A percentile compares a stretch with the other conserved stretches of the same genome.
phyloP scores from a whole-genome alignment of 345 rosid species.

The Melastoma malabathricum region DNA sequence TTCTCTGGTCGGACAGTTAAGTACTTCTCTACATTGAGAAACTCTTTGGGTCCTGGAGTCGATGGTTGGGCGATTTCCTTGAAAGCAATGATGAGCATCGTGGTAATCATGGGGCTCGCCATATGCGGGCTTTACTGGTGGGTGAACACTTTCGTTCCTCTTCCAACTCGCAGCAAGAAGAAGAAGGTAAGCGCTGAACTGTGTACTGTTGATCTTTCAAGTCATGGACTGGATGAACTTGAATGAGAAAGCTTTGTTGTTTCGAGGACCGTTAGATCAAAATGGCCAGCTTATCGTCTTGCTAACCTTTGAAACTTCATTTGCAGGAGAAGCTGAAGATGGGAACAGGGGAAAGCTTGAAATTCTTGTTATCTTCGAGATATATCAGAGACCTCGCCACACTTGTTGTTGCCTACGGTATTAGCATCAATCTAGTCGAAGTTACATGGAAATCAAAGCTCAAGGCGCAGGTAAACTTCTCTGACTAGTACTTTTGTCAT shows the following conservation, averaged over 20 bases:
- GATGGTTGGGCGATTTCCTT: slow-evolving; percentile 98
- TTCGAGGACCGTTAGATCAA: too few relatives aligned
- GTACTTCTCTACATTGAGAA: slow-evolving; percentile 81
- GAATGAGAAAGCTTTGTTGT: too few relatives aligned
- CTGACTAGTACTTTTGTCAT: neutral
- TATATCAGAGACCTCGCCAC: slow-evolving; percentile 93
- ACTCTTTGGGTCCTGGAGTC: slow-evolving; percentile 85
- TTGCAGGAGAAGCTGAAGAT: slow-evolving; percentile 76
- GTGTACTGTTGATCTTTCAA: too few relatives aligned
- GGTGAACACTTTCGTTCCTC: slow-evolving; percentile 63
- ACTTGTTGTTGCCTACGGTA: slow-evolving; percentile 96
- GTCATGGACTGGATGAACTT: too few relatives aligned
- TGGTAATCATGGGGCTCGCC: slow-evolving; percentile 68
- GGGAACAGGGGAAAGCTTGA: slow-evolving; percentile 97
- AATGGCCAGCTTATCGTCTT: too few relatives aligned
- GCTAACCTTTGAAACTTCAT: neutral
- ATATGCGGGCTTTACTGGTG: slow-evolving; percentile 93
- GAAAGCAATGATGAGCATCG: slow-evolving; percentile 95
- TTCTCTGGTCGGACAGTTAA: slow-evolving; percentile 96
- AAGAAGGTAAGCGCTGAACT: slow-evolving; percentile 51
- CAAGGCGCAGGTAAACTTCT: slow-evolving; percentile 79
- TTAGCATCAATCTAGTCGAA: slow-evolving; percentile 94
- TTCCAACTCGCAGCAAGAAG: slow-evolving; percentile 91
- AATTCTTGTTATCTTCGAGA: slow-evolving; percentile 76
- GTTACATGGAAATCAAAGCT: slow-evolving; percentile 99